phyloP scores from a whole-genome alignment of 495 filamentous ascomycete species.

The Pseudoneurospora amorphoporcata region DNA sequence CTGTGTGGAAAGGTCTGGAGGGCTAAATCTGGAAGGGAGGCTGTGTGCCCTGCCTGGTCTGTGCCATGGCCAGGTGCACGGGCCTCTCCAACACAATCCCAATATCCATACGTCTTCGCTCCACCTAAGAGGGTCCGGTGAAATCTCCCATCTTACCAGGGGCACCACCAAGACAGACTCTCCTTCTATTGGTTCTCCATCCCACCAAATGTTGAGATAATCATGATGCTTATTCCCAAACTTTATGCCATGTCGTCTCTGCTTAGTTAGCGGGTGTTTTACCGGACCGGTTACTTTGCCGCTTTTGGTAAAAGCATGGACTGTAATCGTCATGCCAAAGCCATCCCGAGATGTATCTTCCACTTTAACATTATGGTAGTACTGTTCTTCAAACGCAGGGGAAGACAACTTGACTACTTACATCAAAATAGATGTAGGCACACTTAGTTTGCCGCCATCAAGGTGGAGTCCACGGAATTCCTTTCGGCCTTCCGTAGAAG shows the following conservation, averaged over 20 bases:
- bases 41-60: no score
- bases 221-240: neutral
- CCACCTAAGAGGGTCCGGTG: no score
- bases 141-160: neutral
- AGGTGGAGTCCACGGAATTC: neutral
- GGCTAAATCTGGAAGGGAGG: no score
- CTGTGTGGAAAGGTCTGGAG: no score
- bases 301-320: neutral
- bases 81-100: no score
- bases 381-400: neutral
- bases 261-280: neutral
- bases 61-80: no score
- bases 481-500: neutral
- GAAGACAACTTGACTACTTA: neutral
- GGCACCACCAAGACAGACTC: neutral
- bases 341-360: neutral
- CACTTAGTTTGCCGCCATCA: neutral
- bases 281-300: neutral
- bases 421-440: neutral
- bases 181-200: neutral
- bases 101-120: neutral
- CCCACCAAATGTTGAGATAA: neutral
- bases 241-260: neutral
- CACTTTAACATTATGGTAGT: neutral
- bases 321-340: neutral